Base-by-base conservation (phyloP, 495 filamentous ascomycete species). In the Lineolata rhizophorae region DNA sequence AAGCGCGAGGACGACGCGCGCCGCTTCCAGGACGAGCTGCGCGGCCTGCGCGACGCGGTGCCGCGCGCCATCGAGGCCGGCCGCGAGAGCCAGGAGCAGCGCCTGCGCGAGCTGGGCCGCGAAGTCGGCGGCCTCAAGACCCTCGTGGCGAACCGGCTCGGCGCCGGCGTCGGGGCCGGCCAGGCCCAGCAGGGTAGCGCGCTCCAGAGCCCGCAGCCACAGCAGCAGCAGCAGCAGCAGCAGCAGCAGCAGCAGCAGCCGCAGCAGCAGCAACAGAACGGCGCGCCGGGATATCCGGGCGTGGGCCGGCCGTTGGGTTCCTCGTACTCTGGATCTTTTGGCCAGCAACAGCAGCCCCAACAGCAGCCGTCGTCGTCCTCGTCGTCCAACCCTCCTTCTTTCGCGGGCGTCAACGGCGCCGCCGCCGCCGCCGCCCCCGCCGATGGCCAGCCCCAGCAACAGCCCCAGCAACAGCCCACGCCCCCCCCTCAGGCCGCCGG, bases 61-160 rank as follows among this genome's bases (percentile, higher is more conserved):
- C 85, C 90, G 10, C 77, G 76, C 44, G 85, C 83, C 2, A 60
- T 99, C 39, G 64, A 83, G 43, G 76, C 71, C 37, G 81, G 91
- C 47, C 82, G 84, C 50, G 80, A 84, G 38, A 59, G 65, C 29
- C 78, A 74, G 26, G 85, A 95, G 49, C 65, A 57, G 35, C 61
- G 79, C 20, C 53, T 99, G 29, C 76, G 68, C 49, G 90, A 94
- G 33, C 64, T 99, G 31, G 75, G 80, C 35, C 65, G 62, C 6
- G 87, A 99, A 52, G 60, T 99, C 37, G 82, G 77, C 67, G 91
- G 83, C 50, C 56, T 99, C 36, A 94, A 94, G 58, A 72, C 72
- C 13, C 57, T 99, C 34, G 60, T 94, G 48, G 68, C 66, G 27
- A 87, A 90, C 51, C 62, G 80, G 40, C 67, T 91, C 56, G 70